Conservation (phyloP, 148 eudicot species). For the Camellia granthamiana region DNA sequence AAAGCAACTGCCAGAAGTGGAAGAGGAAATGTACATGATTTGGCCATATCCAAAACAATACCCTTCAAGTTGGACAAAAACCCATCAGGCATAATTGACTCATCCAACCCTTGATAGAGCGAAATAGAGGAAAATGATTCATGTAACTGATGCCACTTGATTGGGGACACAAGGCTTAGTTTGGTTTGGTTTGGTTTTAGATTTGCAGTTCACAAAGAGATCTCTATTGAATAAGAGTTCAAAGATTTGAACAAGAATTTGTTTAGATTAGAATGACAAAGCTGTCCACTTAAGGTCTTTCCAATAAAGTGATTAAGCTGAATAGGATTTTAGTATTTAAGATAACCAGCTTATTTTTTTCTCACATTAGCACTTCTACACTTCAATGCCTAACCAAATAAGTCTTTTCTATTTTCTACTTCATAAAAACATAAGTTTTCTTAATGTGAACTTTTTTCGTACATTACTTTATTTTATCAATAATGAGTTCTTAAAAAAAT, state of each 20-base stretch:
- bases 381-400: background rate
- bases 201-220: background rate
- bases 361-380: background rate
- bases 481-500: too few relatives aligned
- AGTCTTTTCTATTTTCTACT: background rate
- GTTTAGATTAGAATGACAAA: too few relatives aligned
- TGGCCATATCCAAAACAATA: constrained; percentile 65
- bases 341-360: too few relatives aligned
- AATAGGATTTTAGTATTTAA: too few relatives aligned
- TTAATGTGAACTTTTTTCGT: too few relatives aligned
- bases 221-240: background rate
- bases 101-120: too few relatives aligned
- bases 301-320: too few relatives aligned
- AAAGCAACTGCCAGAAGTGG: constrained; percentile 90
- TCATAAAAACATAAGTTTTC: background rate
- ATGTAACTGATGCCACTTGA: too few relatives aligned
- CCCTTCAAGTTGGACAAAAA: constrained; percentile 50
- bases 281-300: too few relatives aligned
- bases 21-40: constrained; percentile 82
- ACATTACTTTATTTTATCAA: background rate
- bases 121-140: too few relatives aligned
- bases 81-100: constrained; percentile 3
- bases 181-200: background rate
- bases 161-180: too few relatives aligned
- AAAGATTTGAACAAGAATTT: too few relatives aligned